These are phyloP conservation scores for Podospora pseudoanserina DNA, from an alignment of 495 filamentous ascomycete species.

Conservation along the genomic window DNA sequence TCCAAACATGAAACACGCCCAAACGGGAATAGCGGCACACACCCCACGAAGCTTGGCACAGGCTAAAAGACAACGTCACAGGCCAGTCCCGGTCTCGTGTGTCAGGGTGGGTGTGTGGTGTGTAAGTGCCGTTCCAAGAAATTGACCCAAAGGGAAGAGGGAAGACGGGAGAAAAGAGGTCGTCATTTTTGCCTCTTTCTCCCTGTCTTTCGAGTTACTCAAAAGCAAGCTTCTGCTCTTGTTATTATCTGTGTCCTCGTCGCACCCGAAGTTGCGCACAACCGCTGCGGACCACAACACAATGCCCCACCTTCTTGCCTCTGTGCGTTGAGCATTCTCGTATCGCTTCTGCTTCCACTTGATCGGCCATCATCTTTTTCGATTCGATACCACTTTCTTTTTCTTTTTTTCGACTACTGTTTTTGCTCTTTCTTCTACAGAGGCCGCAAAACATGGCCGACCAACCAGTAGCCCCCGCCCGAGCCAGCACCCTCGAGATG, in stretches of 20 bases:
- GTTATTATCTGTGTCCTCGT: background rate
- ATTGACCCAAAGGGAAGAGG: background rate
- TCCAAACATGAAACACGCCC: background rate
- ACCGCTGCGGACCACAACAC: background rate
- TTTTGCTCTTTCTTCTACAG: too few relatives aligned
- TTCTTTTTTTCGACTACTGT: too few relatives aligned
- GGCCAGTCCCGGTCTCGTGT: background rate
- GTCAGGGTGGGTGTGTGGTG: too few relatives aligned
- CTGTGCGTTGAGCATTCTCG: background rate
- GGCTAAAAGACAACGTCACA: background rate
- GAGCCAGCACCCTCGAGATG: background rate
- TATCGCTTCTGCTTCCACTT: background rate
- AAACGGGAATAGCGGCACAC: background rate
- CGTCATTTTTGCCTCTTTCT: conserved; percentile 9
- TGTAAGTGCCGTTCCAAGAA: background rate
- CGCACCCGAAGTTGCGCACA: background rate
- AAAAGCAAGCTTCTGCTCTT: background rate
- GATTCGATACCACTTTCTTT: background rate
- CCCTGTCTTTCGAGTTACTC: background rate
- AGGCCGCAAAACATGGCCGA: background rate
- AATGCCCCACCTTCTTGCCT: background rate
- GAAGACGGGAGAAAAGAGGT: background rate
- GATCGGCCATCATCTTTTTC: too few relatives aligned
- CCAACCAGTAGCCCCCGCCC: background rate
- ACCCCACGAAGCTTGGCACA: conserved; percentile 3